Evolutionary conservation across 805 yeast genomes (phyloP).

Genomic region (Millerozyma miso): DNA sequence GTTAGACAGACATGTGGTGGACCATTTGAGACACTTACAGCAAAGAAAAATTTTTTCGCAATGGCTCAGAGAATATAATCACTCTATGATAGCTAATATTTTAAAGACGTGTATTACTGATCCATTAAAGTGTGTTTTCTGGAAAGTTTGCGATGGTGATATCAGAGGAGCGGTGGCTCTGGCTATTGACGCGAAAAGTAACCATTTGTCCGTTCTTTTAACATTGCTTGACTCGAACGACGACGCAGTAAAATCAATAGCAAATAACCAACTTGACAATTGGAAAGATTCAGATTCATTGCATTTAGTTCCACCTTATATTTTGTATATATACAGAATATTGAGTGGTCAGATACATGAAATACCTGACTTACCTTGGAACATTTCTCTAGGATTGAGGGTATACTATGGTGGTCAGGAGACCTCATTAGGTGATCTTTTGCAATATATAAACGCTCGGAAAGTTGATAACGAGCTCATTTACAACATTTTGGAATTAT

Average conservation of each 20-base stretch:
- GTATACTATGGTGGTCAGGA: slow-evolving; percentile 57
- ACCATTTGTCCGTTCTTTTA: slow-evolving; percentile 67
- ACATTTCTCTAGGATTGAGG: slow-evolving; percentile 51
- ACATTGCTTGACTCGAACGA: slow-evolving; percentile 72
- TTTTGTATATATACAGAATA: slow-evolving; percentile 60
- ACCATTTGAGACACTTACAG: slow-evolving; percentile 13
- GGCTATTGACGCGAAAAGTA: slow-evolving; percentile 59
- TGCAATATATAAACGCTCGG: slow-evolving; percentile 4
- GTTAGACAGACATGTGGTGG: slow-evolving; percentile 10
- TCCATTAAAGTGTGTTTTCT: slow-evolving; percentile 48
- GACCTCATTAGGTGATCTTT: slow-evolving; percentile 9
- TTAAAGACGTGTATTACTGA: slow-evolving; percentile 23
- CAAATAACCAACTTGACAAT: slow-evolving; percentile 56
- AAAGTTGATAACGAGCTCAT: slow-evolving; percentile 9
- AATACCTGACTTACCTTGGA: slow-evolving; percentile 58
- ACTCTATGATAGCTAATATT: slow-evolving; percentile 26
- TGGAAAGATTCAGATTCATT: slow-evolving; percentile 53
- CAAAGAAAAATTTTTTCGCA: slow-evolving; percentile 45
- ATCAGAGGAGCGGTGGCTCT: slow-evolving; percentile 55
- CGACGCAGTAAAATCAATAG: slow-evolving; percentile 48
- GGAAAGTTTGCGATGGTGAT: slow-evolving; percentile 50
- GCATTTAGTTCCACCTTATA: slow-evolving; percentile 46
- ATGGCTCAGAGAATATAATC: slow-evolving; percentile 54
- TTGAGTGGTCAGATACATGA: slow-evolving; percentile 49
- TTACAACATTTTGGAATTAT: slow-evolving; percentile 19